A percentile compares a stretch with the other conserved stretches of the same genome.
Conservation (phyloP, 805 yeast species). For the Candida coquimbonensis region DNA sequence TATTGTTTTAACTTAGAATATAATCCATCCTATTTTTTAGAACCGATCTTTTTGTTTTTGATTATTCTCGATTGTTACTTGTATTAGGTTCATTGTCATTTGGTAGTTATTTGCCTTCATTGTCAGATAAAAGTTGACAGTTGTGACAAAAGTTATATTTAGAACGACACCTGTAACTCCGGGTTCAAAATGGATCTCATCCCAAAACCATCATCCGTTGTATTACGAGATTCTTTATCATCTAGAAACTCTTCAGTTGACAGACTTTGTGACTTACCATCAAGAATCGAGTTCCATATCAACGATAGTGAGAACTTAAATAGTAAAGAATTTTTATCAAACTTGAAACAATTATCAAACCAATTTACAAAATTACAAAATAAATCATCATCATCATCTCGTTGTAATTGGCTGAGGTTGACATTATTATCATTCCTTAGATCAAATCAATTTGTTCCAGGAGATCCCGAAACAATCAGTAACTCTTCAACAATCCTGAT, state of each 20-base stretch:
- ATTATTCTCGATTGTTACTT: too few relatives aligned
- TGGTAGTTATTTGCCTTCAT: too few relatives aligned
- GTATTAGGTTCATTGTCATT: too few relatives aligned
- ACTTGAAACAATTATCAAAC: neutral
- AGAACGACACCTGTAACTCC: too few relatives aligned
- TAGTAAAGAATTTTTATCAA: neutral
- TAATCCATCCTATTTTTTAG: too few relatives aligned
- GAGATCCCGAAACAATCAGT: neutral
- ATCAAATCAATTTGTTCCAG: slow-evolving; percentile 3
- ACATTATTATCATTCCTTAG: slow-evolving; percentile 12
- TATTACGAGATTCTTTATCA: slow-evolving; percentile 2
- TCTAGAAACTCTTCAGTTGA: slow-evolving; percentile 5
- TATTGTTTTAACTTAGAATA: too few relatives aligned
- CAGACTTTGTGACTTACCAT: slow-evolving; percentile 2
- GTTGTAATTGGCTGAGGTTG: slow-evolving; percentile 10
- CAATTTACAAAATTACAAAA: slow-evolving; percentile 1
- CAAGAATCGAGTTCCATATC: neutral
- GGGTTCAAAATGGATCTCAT: too few relatives aligned
- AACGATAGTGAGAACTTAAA: too few relatives aligned
- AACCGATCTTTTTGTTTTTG: too few relatives aligned
- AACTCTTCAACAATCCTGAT: slow-evolving; percentile 1
- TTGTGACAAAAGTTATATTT: too few relatives aligned
- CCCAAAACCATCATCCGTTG: too few relatives aligned
- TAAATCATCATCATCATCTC: slow-evolving; percentile 5
- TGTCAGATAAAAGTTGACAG: too few relatives aligned